A percentile compares a stretch with the other conserved stretches of the same genome.
Evolutionary conservation across 164 flowering plant genomes (phyloP).

Genomic region (Aristolochia californica): DNA sequence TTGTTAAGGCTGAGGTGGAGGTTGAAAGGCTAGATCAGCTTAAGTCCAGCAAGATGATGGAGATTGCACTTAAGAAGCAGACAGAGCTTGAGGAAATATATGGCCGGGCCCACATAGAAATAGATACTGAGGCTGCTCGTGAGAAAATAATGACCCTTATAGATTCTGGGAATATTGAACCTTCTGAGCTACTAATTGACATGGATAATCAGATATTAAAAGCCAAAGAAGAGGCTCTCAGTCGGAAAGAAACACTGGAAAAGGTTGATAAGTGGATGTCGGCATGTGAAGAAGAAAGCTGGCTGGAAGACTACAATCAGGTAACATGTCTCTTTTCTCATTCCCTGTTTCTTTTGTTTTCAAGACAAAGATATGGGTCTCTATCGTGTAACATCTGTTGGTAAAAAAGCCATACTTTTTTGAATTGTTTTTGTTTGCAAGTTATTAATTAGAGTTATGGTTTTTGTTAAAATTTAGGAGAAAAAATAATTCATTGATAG

Average conservation of each 20-base stretch:
- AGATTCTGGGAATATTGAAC: constrained; percentile 89
- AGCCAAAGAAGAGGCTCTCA: constrained; percentile 88
- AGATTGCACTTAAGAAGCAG: constrained; percentile 84
- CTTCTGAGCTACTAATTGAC: constrained; percentile 80
- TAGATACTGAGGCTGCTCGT: constrained; percentile 75
- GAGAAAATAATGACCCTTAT: constrained; percentile 70
- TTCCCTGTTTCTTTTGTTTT: background rate
- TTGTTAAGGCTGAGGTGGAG: constrained; percentile 73
- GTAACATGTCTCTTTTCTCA: no score
- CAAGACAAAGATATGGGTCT: background rate
- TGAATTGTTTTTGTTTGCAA: no score
- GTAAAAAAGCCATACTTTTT: no score
- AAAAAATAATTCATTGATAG: no score
- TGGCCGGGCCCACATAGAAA: constrained; percentile 76
- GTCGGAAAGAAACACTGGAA: constrained; percentile 94
- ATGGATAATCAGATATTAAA: constrained; percentile 79
- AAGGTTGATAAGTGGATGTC: constrained; percentile 99
- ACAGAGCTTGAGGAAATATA: constrained; percentile 85
- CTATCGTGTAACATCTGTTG: no score
- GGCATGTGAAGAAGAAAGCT: constrained; percentile 98
- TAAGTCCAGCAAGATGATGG: constrained; percentile 94
- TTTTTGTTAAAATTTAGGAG: no score
- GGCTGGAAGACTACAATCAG: constrained; percentile 99
- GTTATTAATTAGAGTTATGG: no score
- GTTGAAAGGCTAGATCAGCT: constrained; percentile 94